Base-by-base conservation (phyloP, 2,329 filamentous ascomycete genomes). In the Colletotrichum euphorbiae region DNA sequence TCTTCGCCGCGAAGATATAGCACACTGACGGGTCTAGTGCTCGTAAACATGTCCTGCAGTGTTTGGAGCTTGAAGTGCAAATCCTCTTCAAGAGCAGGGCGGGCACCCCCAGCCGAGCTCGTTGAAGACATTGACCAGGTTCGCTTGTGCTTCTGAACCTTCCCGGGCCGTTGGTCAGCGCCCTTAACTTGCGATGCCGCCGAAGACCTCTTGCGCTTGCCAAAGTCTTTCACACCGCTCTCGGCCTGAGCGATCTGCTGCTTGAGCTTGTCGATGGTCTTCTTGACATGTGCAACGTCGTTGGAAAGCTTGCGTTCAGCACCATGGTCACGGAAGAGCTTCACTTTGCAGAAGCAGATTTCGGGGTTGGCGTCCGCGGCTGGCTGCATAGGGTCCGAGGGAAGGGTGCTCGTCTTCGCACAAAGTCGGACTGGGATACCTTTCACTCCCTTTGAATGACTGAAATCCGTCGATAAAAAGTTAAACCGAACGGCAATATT, bases 381-480 rank as follows among this genome's bases (percentile, higher is more conserved):
- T 4, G 81, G 80, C 13, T 83, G 81, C 2, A 85, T 83, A 8
- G 84, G 80, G 28, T 85, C 85, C 15, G 84, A 80, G 0, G 85
- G 80, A 1, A 95, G 68, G 11, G 90, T 80, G 71, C 92, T 91
- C 0, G 96, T 98, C 80, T 98, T 98, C 13, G 94, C 90, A 78
- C 95, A 98, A 0, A 98, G 86, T 62, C 96, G 86, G 4, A 99
- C 94, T 0, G 96, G 95, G 71, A 98, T 98, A 40, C 96, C 96
- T 80, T 98, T 99, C 55, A 99, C 96, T 51, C 96, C 96, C 77
- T 99, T 99, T 9, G 96, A 98, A 76, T 98, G 96, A 78, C 95
- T 98, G 77, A 98, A 99, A 77, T 99, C 96, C 8, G 96, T 99
- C 0, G 96, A 99, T 0, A 99, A 84, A 76, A 99, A 99, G 81